phyloP scores from a whole-genome alignment of 306 rosid species.

The Mimosa bimucronata region DNA sequence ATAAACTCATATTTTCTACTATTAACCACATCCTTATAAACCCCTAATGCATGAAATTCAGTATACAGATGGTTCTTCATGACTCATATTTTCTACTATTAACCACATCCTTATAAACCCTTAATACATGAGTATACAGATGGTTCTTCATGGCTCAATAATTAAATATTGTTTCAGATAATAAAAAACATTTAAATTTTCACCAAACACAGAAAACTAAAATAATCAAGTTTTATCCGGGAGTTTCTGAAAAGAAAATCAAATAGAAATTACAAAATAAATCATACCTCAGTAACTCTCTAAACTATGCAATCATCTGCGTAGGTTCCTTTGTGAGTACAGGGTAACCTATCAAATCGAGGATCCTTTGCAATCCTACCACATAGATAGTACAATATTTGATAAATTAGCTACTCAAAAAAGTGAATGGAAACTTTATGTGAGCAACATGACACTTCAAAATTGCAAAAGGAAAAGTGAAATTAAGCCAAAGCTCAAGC shows the following conservation, averaged over 20 bases:
- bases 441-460: not conserved
- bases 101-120: not conserved
- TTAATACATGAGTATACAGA: not conserved
- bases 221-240: not conserved
- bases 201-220: not conserved
- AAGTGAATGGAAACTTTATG: not conserved
- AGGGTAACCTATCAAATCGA: slow-evolving; percentile 79
- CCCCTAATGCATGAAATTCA: not conserved
- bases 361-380: slow-evolving; percentile 94
- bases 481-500: not conserved
- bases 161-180: not conserved
- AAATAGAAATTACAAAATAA: slow-evolving; percentile 15
- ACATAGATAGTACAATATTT: slow-evolving; percentile 16
- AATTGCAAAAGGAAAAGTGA: not conserved
- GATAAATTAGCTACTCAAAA: slow-evolving; percentile 7
- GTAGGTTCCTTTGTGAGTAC: slow-evolving; percentile 88
- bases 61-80: not conserved
- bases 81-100: not conserved
- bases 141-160: not conserved
- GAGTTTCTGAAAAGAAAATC: not conserved
- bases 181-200: not conserved
- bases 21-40: not conserved
- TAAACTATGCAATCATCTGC: slow-evolving; percentile 92
- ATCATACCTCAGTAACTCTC: slow-evolving; percentile 74
- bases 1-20: not conserved